Evolutionary conservation across 345 rosid species (phyloP).

Genomic region (Linum usitatissimum): DNA sequence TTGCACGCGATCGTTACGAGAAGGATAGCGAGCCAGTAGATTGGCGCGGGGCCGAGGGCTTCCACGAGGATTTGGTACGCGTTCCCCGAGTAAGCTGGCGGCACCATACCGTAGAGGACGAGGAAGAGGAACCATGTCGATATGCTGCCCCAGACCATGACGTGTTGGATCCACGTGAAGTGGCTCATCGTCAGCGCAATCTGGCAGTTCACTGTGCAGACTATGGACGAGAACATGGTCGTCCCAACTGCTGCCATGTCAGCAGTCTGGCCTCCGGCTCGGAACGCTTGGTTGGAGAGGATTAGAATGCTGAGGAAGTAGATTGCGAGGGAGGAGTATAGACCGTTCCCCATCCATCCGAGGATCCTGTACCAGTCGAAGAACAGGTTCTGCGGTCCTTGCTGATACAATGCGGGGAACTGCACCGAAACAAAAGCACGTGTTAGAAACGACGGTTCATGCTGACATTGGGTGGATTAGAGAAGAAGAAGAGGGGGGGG

Average conservation of each 20-base stretch:
- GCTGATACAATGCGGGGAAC: constrained; percentile 76
- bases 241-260: constrained; percentile 45
- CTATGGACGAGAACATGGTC: constrained; percentile 42
- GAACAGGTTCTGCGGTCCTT: constrained; percentile 57
- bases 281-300: constrained; percentile 35
- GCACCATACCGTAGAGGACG: constrained; percentile 31
- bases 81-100: constrained; percentile 29
- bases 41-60: constrained; percentile 39
- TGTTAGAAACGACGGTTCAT: background rate
- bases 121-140: constrained; percentile 53
- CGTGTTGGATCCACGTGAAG: constrained; percentile 74
- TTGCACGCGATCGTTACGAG: constrained; percentile 37
- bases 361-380: constrained; percentile 59
- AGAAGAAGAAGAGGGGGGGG: background rate
- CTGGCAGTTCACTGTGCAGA: constrained; percentile 66
- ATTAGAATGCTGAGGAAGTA: constrained; percentile 33
- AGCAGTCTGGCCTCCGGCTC: constrained; percentile 28
- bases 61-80: constrained; percentile 39
- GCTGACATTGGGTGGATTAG: background rate
- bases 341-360: constrained; percentile 64
- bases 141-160: constrained; percentile 69
- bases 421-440: constrained; percentile 14
- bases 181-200: constrained; percentile 57
- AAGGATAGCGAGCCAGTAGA: constrained; percentile 39
- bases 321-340: constrained; percentile 41